Evolutionary conservation across 768 basidiomycete genomes (phyloP), one percentile per base, ranked within the genome.

Genomic region (Lepiota brunneoincarnata): DNA sequence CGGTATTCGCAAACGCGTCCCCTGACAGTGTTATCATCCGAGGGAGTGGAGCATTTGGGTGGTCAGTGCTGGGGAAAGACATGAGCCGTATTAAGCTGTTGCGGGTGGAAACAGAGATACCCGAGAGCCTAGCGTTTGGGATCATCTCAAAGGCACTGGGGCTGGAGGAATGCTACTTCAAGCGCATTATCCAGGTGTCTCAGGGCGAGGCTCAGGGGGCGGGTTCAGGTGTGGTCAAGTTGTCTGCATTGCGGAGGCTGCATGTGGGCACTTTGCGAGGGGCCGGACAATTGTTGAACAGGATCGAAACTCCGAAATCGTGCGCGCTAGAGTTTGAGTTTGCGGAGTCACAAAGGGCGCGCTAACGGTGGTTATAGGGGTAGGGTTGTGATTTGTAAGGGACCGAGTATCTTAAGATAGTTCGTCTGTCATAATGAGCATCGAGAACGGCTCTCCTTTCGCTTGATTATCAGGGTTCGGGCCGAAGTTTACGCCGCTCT

Each of bases 41-140:
- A 6, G 49, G 49, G 11, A 41, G 39, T 26, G 49, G 49, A 7
- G 18, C 39, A 23, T 50, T 50, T 50, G 49, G 26, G 34, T 50
- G 49, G 49, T 10, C 38, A 28, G 15, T 41, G 11, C 20, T 50
- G 39, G 49, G 49, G 24, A 50, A 9, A 17, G 49, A 50, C n/a
- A 50, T 50, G 49, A 17, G 38, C 6, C 37, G 49, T 11, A n/a
- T 50, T 2, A 40, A 6, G 49, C 31, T 18, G 20, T 28, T 50
- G 24, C 37, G 49, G 11, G 31, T 50, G 3, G 39, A 50, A 18
- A 40, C 38, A 4, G 49, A 41, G 15, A 28, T 50, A 2, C 38
- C 49, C 11, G 49, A 50, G 17, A 39, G 24, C 6, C 24, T 50
- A n/a, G 49, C 39, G 15, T 18, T 39, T 11, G n/a, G n/a, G 11